Evolutionary conservation across 2,329 filamentous ascomycete genomes (phyloP), one percentile per base, ranked within the genome.

Genomic region (Colletotrichum horii): DNA sequence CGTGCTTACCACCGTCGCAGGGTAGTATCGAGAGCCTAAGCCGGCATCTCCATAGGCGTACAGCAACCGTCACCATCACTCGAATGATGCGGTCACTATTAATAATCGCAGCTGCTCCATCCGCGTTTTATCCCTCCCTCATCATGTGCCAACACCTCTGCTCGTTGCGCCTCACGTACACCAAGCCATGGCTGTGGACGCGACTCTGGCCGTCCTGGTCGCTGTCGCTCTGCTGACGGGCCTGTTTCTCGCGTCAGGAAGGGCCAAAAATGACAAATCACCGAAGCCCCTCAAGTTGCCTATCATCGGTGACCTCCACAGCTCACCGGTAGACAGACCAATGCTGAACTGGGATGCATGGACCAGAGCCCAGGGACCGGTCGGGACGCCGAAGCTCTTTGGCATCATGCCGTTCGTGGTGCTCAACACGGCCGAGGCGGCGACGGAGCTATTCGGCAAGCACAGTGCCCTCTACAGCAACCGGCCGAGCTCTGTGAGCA

Each of bases 391-490:
- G 5, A 80, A 75, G 66, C 68, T 80, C 24, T 79, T 80, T 36
- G 79, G 74, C 34, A 75, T 80, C 32, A 58, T 80, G 5, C 76
- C 78, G 22, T 75, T 76, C 11, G 76, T 78, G 3, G 55, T 80
- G 28, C 70, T 79, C 60, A 79, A 79, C 64, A 77, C 78, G 8
- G 60, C 65, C 12, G 71, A 78, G n/a, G 77, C 77, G 8, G 71
- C 69, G 1, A 78, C 76, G 1, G 79, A 79, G 70, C 76, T 80
- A 3, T 73, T 78, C 58, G 77, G 75, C 16, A 77, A 69, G n/a
- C 76, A 78, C 19, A 79, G 79, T 43, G 73, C 73, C 38, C 77
- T 73, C 75, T 79, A 78, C 34, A 78, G 78, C 62, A 78, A 80
- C 71, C 64, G 77, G 3, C 76, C 75, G 22, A 66, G 67, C 52